Evolutionary conservation across 2,329 filamentous ascomycete genomes (phyloP).

Genomic region (Metarhizium album): DNA sequence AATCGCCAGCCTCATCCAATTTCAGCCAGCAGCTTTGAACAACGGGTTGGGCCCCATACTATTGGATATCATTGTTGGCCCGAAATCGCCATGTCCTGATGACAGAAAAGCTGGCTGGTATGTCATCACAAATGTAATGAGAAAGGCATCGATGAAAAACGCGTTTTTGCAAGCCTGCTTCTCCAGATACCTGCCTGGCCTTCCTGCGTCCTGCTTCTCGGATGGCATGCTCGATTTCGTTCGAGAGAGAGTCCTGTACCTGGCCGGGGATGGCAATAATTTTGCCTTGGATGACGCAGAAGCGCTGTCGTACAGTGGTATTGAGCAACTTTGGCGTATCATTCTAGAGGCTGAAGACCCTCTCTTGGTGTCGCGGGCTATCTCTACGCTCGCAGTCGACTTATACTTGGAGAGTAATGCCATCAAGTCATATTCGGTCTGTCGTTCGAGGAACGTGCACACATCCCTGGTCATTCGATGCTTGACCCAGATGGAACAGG

Average conservation of each 20-base stretch:
- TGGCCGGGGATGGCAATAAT: slow-evolving; percentile 32
- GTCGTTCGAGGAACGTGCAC: slow-evolving; percentile 48
- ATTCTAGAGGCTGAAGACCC: slow-evolving; percentile 57
- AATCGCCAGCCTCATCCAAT: slow-evolving; percentile 45
- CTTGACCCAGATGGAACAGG: slow-evolving; percentile 54
- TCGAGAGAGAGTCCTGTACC: slow-evolving; percentile 35
- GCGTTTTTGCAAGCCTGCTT: slow-evolving; percentile 45
- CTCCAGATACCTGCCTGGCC: slow-evolving; percentile 41
- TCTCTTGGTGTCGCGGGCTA: slow-evolving; percentile 57
- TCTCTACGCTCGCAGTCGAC: slow-evolving; percentile 55
- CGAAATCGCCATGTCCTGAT: slow-evolving; percentile 43
- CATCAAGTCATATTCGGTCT: slow-evolving; percentile 38
- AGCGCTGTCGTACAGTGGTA: slow-evolving; percentile 39
- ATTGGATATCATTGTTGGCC: slow-evolving; percentile 65
- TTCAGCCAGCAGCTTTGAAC: slow-evolving; percentile 52
- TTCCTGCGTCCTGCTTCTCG: slow-evolving; percentile 49
- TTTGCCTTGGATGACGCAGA: slow-evolving; percentile 40
- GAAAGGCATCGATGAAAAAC: slow-evolving; percentile 35
- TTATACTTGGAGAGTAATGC: slow-evolving; percentile 54
- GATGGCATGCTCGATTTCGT: slow-evolving; percentile 53
- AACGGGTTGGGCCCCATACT: slow-evolving; percentile 50
- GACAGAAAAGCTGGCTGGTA: slow-evolving; percentile 62
- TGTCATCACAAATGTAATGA: slow-evolving; percentile 42
- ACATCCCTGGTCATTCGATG: slow-evolving; percentile 63
- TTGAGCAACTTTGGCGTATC: slow-evolving; percentile 75